Evolutionary conservation across 2,329 filamentous ascomycete genomes (phyloP).

Genomic region (Capronia americana): DNA sequence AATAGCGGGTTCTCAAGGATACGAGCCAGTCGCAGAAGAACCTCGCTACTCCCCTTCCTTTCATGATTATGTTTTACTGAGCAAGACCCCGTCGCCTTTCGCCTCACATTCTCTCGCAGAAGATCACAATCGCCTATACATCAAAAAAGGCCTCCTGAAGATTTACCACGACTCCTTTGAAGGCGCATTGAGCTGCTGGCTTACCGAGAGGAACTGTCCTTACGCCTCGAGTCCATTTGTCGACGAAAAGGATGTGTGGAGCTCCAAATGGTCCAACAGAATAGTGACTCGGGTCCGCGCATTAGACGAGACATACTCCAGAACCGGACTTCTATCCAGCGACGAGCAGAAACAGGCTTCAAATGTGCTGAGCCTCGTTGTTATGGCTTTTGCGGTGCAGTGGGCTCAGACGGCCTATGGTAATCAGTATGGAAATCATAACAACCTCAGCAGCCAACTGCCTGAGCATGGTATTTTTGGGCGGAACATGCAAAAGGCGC

Average conservation of each 20-base stretch:
- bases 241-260: constrained; percentile 20
- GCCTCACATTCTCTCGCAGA: constrained; percentile 43
- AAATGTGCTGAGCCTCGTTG: constrained; percentile 23
- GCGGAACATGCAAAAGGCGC: constrained; percentile 47
- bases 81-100: constrained; percentile 13
- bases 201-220: constrained; percentile 39
- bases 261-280: constrained; percentile 25
- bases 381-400: constrained; percentile 33
- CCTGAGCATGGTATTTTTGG: constrained; percentile 37
- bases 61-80: not conserved
- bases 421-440: constrained; percentile 22
- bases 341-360: constrained; percentile 28
- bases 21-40: constrained; percentile 32
- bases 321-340: constrained; percentile 15
- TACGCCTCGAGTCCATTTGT: constrained; percentile 43
- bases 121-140: constrained; percentile 46
- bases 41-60: constrained; percentile 18
- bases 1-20: constrained; percentile 4
- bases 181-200: constrained; percentile 33
- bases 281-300: constrained; percentile 28
- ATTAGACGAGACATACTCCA: constrained; percentile 25
- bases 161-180: constrained; percentile 36
- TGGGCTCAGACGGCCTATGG: constrained; percentile 26
- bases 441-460: constrained; percentile 31
- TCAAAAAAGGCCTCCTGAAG: constrained; percentile 42